Evolutionary conservation across 179 eudicot genomes (phyloP).

Genomic region (Corrigiola litoralis): DNA sequence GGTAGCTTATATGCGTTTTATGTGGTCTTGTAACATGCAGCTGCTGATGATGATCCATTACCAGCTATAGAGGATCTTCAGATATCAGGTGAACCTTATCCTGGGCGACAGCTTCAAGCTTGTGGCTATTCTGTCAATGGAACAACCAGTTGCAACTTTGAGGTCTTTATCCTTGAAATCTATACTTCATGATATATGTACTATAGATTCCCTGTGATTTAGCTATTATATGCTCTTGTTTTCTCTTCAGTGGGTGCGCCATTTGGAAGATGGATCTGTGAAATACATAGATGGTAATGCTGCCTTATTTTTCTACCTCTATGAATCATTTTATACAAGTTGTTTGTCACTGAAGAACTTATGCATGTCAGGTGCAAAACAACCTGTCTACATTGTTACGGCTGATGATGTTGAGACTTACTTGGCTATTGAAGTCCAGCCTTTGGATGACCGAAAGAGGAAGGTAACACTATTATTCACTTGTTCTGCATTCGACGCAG

Average conservation of each 20-base stretch:
- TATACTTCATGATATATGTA: neutral
- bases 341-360: conserved; percentile 16
- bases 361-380: conserved; percentile 75
- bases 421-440: conserved; percentile 95
- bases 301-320: conserved; percentile 6
- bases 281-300: conserved; percentile 78
- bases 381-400: conserved; percentile 78
- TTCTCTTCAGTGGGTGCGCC: conserved; percentile 83
- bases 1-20: conserved; percentile 3
- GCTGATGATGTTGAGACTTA: conserved; percentile 88
- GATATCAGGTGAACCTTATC: conserved; percentile 90
- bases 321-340: neutral
- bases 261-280: conserved; percentile 95
- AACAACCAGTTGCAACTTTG: conserved; percentile 95
- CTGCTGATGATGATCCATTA: conserved; percentile 85
- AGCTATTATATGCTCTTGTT: conserved; percentile 15
- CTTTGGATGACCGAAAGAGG: conserved; percentile 83
- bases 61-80: conserved; percentile 88
- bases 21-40: conserved; percentile 35
- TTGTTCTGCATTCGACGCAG: neutral
- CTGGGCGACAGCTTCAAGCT: conserved; percentile 81
- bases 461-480: conserved; percentile 44
- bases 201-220: conserved; percentile 2
- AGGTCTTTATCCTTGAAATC: conserved; percentile 46
- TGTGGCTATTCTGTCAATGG: conserved; percentile 83